Evolutionary conservation across 2,329 filamentous ascomycete genomes (phyloP), one percentile per base, ranked within the genome.

Genomic region (Huntiella savannae): DNA sequence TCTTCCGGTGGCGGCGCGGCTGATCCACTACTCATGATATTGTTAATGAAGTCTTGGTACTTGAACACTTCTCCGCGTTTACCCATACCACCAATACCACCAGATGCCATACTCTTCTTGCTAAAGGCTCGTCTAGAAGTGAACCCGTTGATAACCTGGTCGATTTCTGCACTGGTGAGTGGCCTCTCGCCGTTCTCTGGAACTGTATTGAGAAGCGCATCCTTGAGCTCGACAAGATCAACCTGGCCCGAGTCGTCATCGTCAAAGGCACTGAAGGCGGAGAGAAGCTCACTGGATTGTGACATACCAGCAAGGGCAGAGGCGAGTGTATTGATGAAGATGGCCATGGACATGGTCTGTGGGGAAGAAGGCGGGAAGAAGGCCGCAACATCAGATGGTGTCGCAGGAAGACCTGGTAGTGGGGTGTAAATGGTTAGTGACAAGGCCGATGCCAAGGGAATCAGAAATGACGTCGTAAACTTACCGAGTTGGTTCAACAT

Each of bases 241-340:
- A 96, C 77, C 61, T 95, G 86, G 3, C 91, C 91, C 55, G 82
- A 91, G 59, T 98, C 91, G 52, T 93, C 86, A 51, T 93, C 83
- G 57, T 98, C 91, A 58, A 96, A 96, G 0, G 91, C 91, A 2
- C 85, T 85, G 54, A 98, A 88, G 0, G 91, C 91, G 1, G 86
- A 88, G 15, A 85, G 66, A 7, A 98, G 71, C 58, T 98, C 91
- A 12, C 76, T 71, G 16, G 77, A 74, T 0, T 82, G 78, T 1
- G 84, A 92, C 13, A 96, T 67, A 0, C 77, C 72, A 1, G 76
- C 74, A 3, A 96, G 67, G 2, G 82, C 71, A 7, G 75, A 73
- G 1, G 87, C 82, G 2, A 98, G 67, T 1, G 78, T 79, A 57
- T 85, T 88, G 16, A 98, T 70, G 58, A 93, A 98, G 3, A 78